phyloP scores from a whole-genome alignment of 164 flowering plant species.

The Kingdonia uniflora region DNA sequence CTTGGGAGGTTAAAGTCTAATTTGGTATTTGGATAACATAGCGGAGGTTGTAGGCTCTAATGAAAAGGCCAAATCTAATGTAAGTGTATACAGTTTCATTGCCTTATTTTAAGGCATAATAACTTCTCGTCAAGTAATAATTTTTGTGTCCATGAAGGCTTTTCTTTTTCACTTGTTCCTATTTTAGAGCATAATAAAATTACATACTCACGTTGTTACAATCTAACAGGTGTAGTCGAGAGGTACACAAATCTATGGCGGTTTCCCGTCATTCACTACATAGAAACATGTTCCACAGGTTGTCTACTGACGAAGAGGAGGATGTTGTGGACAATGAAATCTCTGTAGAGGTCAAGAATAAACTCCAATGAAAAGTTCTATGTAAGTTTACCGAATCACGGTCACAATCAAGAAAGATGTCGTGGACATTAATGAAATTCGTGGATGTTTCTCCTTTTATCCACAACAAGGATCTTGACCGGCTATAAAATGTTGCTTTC shows the following conservation, averaged over 20 bases:
- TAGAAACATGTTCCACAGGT: no score
- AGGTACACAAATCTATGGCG: no score
- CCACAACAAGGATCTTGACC: slow-evolving; percentile 77
- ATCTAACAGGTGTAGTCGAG: no score
- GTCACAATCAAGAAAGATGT: slow-evolving; percentile 87
- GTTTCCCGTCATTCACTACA: no score
- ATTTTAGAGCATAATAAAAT: slow-evolving; percentile 28
- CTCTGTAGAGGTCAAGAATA: no score
- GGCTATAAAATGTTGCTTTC: slow-evolving; percentile 88
- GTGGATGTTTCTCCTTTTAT: slow-evolving; percentile 88
- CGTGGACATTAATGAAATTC: slow-evolving; percentile 78
- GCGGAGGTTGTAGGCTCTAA: no score
- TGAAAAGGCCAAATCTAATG: no score
- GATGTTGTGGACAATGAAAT: no score
- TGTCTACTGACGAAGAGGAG: no score
- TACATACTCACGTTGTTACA: no score
- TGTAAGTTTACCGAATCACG: slow-evolving; percentile 64
- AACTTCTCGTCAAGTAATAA: slow-evolving; percentile 50
- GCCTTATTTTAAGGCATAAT: slow-evolving; percentile 87
- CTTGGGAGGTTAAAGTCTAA: background rate
- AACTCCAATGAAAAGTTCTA: background rate
- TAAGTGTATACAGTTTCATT: background rate
- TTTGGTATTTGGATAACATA: no score
- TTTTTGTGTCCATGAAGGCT: slow-evolving; percentile 89
- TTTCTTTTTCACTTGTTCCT: slow-evolving; percentile 25